Evolutionary conservation across 495 filamentous ascomycete genomes (phyloP), one percentile per base, ranked within the genome.

Genomic region (Neurospora africana): DNA sequence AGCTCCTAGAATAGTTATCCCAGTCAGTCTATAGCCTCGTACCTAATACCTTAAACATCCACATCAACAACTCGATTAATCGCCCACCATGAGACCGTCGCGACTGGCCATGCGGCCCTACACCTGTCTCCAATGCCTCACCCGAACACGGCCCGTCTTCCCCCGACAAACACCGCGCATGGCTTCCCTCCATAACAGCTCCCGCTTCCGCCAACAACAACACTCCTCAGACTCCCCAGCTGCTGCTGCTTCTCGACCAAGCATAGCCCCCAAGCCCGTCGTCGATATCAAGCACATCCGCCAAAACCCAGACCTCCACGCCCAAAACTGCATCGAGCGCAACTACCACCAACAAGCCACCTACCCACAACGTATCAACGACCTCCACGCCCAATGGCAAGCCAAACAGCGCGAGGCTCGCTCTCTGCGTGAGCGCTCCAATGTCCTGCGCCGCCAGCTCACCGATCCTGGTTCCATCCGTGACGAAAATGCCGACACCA

Each of bases 261-360:
- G 92, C 15, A 91, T 88, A 61, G 95, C 93, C 17, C 95, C 94
- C 8, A 97, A 93, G 76, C 86, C 91, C 9, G 84, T 83, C 23
- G 86, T 94, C 68, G 90, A 98, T 80, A 84, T 97, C 79, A 97
- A 92, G 79, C 90, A 94, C 81, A 97, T 99, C 80, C 93, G 93
- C 69, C 86, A 91, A 70, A 91, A 95, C 80, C 86, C 89, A 47
- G 87, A 89, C 35, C 85, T 95, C 58, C 91, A 98, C 84, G 83
- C 88, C 72, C 84, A 91, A 72, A 99, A 96, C 79, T 96, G 92
- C 79, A 74, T 91, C 70, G 89, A 93, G 69, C 88, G 95, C 69
- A 98, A 97, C 79, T 98, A 97, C 81, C 82, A 87, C 69, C 76
- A 84, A 17, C 89, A 92, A 72, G 84, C 88, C 17, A 76, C 84